Evolutionary conservation across 2,329 filamentous ascomycete species (phyloP), one percentile per base, ranked within the genome.

Genomic region (Nemania serpens): DNA sequence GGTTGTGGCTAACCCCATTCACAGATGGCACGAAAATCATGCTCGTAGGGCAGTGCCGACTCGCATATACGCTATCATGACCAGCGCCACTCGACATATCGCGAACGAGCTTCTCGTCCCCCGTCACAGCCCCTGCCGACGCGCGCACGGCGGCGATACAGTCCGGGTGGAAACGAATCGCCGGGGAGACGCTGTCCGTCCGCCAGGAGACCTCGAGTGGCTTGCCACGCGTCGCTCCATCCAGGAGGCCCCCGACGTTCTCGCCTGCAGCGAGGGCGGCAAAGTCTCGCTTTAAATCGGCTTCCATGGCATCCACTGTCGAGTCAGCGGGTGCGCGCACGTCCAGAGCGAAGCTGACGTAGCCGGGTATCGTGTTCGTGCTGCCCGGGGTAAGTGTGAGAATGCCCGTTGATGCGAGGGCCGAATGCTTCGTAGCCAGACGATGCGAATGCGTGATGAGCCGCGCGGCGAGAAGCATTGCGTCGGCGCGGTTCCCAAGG

Each of bases 341-440:
- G 69, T 92, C 89, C 5, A 91, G 81, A 33, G 81, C 86, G 73
- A 91, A 90, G 46, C 80, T 80, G 5, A 91, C 90, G 33, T 78
- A 75, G 0, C 88, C 88, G 0, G 90, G 88, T 0, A 92, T 87
- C 0, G 90, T 93, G 73, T 93, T 92, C 15, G 89, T 89, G 62
- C 83, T 88, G 4, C 88, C 88, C 0, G 89, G 89, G 48, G 81
- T 82, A 7, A 88, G 77, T 12, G 81, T 86, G 50, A 93, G 73
- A 57, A 92, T 90, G 0, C 89, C 90, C 0, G 90, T 90, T 2
- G 84, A 88, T 5, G 87, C 89, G 11, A 92, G 77, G 12, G 86
- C 88, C 1, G 78, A 78, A 63, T 86, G 78, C 18, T 80, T 77
- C 2, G 81, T 80, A 0, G 90, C 90, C 2, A 88, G 79, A 50